phyloP scores from a whole-genome alignment of 768 basidiomycete genomes.

The Solioccasus polychromus region DNA sequence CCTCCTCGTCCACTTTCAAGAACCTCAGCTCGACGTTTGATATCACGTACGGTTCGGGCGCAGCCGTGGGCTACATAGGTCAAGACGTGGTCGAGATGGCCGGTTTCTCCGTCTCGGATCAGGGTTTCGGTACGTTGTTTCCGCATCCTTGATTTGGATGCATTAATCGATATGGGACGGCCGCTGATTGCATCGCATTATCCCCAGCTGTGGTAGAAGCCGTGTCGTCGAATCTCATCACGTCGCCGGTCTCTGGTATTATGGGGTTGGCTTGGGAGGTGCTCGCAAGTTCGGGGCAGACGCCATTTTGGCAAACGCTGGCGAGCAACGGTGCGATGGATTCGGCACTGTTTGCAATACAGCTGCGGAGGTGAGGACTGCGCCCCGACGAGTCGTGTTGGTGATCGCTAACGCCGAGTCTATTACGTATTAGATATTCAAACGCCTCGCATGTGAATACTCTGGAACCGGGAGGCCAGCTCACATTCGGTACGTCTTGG shows the following conservation, averaged over 20 bases:
- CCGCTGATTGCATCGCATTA: conserved; percentile 4
- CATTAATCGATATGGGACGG: not conserved
- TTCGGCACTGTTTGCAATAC: conserved; percentile 41
- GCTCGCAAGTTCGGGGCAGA: conserved; percentile 41
- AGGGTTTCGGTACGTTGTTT: conserved; percentile 40
- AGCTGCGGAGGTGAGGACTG: conserved; percentile 39
- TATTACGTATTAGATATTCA: conserved; percentile 34
- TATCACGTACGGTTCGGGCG: conserved; percentile 49
- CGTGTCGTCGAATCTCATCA: conserved; percentile 38
- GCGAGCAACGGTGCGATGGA: conserved; percentile 35
- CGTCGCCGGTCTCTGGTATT: conserved; percentile 47
- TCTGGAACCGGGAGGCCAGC: conserved; percentile 68
- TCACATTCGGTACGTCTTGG: conserved; percentile 59
- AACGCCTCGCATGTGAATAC: conserved; percentile 39
- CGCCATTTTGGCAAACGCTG: conserved; percentile 52
- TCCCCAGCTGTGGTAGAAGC: conserved; percentile 38
- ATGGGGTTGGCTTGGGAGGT: conserved; percentile 51
- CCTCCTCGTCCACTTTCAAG: conserved; percentile 37
- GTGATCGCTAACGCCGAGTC: not conserved
- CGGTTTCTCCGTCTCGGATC: conserved; percentile 46
- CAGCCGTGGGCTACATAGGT: conserved; percentile 43
- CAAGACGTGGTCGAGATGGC: conserved; percentile 49
- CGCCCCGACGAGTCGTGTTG: not conserved
- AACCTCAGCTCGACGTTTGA: conserved; percentile 36
- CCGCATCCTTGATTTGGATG: too few relatives aligned